phyloP scores from a whole-genome alignment of 345 rosid species.

The Eucalyptus coolabah region DNA sequence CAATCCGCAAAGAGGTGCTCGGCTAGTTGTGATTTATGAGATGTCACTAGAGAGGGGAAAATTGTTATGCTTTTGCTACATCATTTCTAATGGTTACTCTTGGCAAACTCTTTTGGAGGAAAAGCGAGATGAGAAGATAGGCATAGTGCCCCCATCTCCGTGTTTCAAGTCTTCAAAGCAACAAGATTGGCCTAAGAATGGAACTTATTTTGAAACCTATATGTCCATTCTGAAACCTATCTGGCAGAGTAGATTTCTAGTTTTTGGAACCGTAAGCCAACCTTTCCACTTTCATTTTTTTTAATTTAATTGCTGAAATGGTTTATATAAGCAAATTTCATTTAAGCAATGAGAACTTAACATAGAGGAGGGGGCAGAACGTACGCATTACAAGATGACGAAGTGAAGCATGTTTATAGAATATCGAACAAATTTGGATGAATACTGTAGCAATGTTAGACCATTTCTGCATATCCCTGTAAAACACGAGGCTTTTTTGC shows the following conservation, averaged over 20 bases:
- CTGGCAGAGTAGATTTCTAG: too few relatives aligned
- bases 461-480: neutral
- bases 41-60: neutral
- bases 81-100: neutral
- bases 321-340: neutral
- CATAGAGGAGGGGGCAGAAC: neutral
- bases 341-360: neutral
- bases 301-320: neutral
- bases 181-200: too few relatives aligned
- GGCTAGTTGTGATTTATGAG: too few relatives aligned
- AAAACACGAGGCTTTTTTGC: neutral
- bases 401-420: neutral
- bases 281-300: neutral
- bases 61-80: neutral
- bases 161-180: constrained; percentile 34
- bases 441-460: neutral
- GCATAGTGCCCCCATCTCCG: constrained; percentile 11
- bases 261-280: neutral
- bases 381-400: neutral
- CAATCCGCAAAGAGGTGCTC: too few relatives aligned
- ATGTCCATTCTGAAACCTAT: too few relatives aligned
- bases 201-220: neutral
- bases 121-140: neutral
- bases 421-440: neutral
- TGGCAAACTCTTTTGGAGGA: neutral